Base-by-base conservation (phyloP, 805 yeast species). In the Allodekkera sacchari region DNA sequence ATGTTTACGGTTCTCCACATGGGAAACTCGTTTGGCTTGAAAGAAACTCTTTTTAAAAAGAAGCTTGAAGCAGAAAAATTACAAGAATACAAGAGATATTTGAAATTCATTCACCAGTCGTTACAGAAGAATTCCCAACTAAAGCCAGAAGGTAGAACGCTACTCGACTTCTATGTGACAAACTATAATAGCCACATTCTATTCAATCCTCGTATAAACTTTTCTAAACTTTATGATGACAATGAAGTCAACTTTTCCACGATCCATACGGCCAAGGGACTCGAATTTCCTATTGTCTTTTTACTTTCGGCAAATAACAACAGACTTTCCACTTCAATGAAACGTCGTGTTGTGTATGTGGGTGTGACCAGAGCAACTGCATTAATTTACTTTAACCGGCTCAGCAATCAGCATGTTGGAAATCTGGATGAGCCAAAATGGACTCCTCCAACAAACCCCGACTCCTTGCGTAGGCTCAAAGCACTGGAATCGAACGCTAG, bases 211-310 rank as follows among this genome's bases (percentile, higher is more conserved):
- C 39, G 36, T 21, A 20, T 41, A 9, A 38, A 39, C 19, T 31
- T 50, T 31, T 39, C 64, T 43, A 21, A 43, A 34, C 14, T 43
- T 28, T 27, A 50, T 40, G 27, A 47, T 32, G 38, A 56, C 37
- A 37, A 51, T 24, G 48, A 62, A 12, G 56, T 80, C 6, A 74
- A 72, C 31, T 42, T 80, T 1, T 74, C 85, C 0, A 82, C 89
- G 0, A 69, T 82, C 2, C 89, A 82, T 50, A 64, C 83, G 1
- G 74, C 88, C 1, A 82, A 82, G 43, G 89, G 92, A 0, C 50
- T 79, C 4, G 87, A 81, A 39, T 79, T 74, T 43, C 85, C 87
- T 0, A 61, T 78, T 9, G 84, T 77, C 2, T 79, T 80, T 50
- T 42, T 78, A 4, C 40, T 63, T 7, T 43, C 53, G 3, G 39